A percentile compares a stretch with the other conserved stretches of the same genome.
Evolutionary conservation across 345 rosid species (phyloP).

Genomic region (Bretschneidera sinensis): DNA sequence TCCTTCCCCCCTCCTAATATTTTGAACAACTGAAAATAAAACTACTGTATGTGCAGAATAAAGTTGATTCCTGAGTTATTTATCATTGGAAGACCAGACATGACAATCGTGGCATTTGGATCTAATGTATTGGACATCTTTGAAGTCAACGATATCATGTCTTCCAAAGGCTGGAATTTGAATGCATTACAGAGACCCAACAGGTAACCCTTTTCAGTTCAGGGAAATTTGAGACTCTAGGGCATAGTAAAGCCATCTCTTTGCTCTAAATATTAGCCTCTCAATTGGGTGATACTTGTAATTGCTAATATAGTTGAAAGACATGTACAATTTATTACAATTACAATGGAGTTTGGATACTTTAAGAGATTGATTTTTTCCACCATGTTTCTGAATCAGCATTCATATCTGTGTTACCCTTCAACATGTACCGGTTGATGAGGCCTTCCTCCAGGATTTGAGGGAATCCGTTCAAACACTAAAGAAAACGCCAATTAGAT

Average conservation of each 20-base stretch:
- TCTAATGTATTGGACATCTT: conserved; percentile 67
- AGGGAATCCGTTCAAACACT: conserved; percentile 67
- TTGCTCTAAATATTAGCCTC: background rate
- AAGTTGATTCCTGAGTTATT: conserved; percentile 67
- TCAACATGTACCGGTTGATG: conserved; percentile 63
- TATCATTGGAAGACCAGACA: conserved; percentile 78
- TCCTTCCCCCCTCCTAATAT: background rate
- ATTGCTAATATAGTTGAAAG: background rate
- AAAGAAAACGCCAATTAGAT: conserved; percentile 13
- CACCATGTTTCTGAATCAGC: conserved; percentile 39
- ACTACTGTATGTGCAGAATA: conserved; percentile 37
- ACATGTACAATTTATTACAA: no score
- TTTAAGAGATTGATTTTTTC: conserved; percentile 6
- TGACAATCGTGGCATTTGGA: conserved; percentile 89
- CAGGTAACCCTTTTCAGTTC: conserved; percentile 37
- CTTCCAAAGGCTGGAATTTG: conserved; percentile 93
- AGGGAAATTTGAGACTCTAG: background rate
- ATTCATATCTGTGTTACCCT: conserved; percentile 84
- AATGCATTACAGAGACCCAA: conserved; percentile 93
- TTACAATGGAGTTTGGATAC: background rate
- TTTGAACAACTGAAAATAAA: background rate
- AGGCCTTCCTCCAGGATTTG: conserved; percentile 65
- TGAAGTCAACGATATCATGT: conserved; percentile 85
- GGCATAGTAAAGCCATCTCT: background rate
- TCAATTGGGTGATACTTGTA: background rate